Conservation (phyloP, 805 yeast species). For the Saturnispora halmiae region DNA sequence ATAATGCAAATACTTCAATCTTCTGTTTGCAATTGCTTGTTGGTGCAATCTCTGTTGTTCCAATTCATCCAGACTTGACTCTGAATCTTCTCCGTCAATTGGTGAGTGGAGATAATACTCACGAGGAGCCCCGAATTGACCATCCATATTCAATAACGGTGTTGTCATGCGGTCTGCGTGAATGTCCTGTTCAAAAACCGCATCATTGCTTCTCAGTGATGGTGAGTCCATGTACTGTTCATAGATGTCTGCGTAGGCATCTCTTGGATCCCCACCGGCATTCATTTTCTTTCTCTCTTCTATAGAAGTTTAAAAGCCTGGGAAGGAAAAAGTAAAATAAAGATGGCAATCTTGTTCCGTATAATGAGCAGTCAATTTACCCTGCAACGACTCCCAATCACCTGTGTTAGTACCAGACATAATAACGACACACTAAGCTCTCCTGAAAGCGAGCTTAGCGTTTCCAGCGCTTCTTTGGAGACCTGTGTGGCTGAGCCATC, state of each 20-base stretch:
- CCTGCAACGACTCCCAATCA: too few relatives aligned
- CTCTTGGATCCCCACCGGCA: conserved; percentile 8
- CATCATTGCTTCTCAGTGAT: conserved; percentile 6
- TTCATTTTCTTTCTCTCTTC: background rate
- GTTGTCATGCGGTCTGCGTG: conserved; percentile 3
- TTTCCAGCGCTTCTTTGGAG: too few relatives aligned
- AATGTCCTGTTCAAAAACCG: conserved; percentile 7
- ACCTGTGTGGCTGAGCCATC: too few relatives aligned
- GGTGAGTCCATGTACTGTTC: conserved; percentile 23
- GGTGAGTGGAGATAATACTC: conserved; percentile 4
- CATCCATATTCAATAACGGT: conserved; percentile 9
- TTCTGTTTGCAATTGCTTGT: conserved; percentile 1
- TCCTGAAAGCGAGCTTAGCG: too few relatives aligned
- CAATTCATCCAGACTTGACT: conserved; percentile 1
- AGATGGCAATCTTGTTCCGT: too few relatives aligned
- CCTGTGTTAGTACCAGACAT: too few relatives aligned
- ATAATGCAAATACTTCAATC: background rate
- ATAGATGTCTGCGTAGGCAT: conserved; percentile 18
- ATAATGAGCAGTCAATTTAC: too few relatives aligned
- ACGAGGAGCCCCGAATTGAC: conserved; percentile 10
- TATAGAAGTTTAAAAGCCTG: too few relatives aligned
- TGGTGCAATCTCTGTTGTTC: conserved; percentile 1
- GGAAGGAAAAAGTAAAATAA: too few relatives aligned
- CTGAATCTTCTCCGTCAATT: conserved; percentile 1
- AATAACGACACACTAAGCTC: too few relatives aligned